Percentiles rank a stretch among this genome's conserved stretches.
Conservation (phyloP, 495 filamentous ascomycete genomes). For the Penicillium cosmopolitanum region DNA sequence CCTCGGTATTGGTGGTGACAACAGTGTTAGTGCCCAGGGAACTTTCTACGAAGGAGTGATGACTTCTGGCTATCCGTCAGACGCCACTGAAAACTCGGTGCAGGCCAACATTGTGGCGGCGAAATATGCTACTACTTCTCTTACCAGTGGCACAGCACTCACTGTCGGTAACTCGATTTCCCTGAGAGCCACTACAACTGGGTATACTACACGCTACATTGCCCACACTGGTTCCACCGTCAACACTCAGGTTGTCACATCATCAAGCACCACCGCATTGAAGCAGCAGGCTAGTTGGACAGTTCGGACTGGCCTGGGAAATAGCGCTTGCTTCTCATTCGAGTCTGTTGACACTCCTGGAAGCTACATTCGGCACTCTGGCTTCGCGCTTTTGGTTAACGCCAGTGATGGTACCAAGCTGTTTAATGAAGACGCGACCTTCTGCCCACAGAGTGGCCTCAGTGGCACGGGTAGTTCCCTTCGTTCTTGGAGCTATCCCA, state of each 20-base stretch:
- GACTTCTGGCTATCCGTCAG: conserved; percentile 61
- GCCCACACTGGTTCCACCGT: conserved; percentile 51
- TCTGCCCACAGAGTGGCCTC: conserved; percentile 52
- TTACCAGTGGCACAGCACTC: conserved; percentile 52
- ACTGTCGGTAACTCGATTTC: conserved; percentile 54
- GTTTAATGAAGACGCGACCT: conserved; percentile 59
- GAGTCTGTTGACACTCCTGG: conserved; percentile 59
- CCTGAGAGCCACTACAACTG: conserved; percentile 51
- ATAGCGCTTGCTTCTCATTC: conserved; percentile 58
- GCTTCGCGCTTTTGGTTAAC: conserved; percentile 49
- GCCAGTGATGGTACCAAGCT: conserved; percentile 54
- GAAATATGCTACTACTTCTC: conserved; percentile 49
- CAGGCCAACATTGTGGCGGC: conserved; percentile 63
- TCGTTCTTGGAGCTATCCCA: conserved; percentile 59
- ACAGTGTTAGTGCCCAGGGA: conserved; percentile 57
- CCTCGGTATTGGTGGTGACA: conserved; percentile 62
- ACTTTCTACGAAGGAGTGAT: conserved; percentile 66
- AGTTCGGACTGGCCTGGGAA: conserved; percentile 53
- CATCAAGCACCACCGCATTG: conserved; percentile 49
- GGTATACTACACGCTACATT: conserved; percentile 54
- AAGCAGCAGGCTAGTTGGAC: conserved; percentile 58
- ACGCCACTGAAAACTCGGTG: conserved; percentile 56
- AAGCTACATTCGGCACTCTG: conserved; percentile 56
- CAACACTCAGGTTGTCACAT: conserved; percentile 56
- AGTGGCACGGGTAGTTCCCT: conserved; percentile 52